These are phyloP conservation scores for Beverwykella pulmonaria DNA, from an alignment of 495 filamentous ascomycete species.

Conservation along the genomic window DNA sequence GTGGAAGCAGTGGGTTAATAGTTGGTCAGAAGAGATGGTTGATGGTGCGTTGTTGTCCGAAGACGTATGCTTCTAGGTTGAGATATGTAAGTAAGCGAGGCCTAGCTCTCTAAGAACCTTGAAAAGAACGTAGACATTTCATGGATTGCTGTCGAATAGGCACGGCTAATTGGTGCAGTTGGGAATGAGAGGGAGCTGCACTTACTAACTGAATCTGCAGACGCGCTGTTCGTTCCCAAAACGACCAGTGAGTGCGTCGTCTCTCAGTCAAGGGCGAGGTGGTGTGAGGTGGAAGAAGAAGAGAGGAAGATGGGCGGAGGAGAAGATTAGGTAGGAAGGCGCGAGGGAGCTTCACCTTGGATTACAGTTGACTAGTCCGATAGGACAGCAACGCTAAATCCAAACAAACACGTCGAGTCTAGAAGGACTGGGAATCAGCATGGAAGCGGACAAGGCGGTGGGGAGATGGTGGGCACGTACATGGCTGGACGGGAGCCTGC, in stretches of 20 bases:
- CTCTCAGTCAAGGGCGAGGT: background rate
- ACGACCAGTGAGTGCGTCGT: background rate
- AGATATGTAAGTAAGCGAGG: background rate
- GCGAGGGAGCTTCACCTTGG: background rate
- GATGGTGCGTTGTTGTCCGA: background rate
- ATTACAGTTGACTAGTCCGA: background rate
- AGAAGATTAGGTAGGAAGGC: background rate
- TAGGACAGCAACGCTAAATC: too few relatives aligned
- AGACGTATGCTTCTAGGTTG: background rate
- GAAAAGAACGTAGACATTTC: too few relatives aligned
- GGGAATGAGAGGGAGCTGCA: background rate
- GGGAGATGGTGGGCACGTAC: background rate
- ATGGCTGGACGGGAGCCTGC: background rate
- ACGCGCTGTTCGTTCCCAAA: background rate
- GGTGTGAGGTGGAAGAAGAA: background rate
- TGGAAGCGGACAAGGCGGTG: background rate
- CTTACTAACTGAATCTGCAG: background rate
- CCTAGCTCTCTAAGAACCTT: too few relatives aligned
- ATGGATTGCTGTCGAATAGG: too few relatives aligned
- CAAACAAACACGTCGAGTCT: too few relatives aligned
- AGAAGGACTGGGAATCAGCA: too few relatives aligned
- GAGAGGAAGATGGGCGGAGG: background rate
- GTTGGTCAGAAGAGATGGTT: background rate
- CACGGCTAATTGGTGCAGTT: too few relatives aligned
- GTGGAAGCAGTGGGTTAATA: background rate